Evolutionary conservation across 805 yeast species (phyloP), one percentile per base, ranked within the genome.

Genomic region (Pichia nakasei): DNA sequence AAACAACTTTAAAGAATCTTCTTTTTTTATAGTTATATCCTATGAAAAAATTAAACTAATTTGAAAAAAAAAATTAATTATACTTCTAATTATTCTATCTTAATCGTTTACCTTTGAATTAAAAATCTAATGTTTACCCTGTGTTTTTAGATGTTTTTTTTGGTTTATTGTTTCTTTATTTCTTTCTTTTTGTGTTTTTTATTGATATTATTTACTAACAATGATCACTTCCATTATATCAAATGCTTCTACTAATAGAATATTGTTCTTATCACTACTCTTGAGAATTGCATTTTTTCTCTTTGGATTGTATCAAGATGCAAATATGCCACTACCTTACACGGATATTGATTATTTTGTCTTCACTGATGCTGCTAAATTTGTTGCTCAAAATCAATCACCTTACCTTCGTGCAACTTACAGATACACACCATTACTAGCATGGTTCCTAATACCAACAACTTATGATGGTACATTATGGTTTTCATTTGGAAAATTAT

Each of bases 311-410:
- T 88, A 85, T 59, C 98, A 93, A 61, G 98, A 93, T 62, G 71
- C 75, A 5, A 64, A 76, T 50, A 76, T 85, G 78, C 77, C 78
- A 11, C 83, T 89, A 18, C 82, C 83, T 49, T 93, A 87, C 66
- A 93, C 98, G 0, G 98, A 93, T 56, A 84, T 93, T 39, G 98
- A 93, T 62, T 93, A 93, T 63, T 70, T 78, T 59, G 98, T 93
- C 39, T 93, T 93, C 60, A 78, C 95, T 2, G 97, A 93, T 66
- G 97, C 98, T 9, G 78, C 97, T 2, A 64, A 69, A 32, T 86
- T 75, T 56, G 84, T 87, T 9, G 68, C 68, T 51, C 44, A 69
- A 2, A 71, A 70, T 1, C 38, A 52, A 22, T 81, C 95, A 0
- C 98, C 98, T 1, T 93, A 85, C 55, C 52, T 60, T 19, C 69